Base-by-base conservation (phyloP, 164 flowering plant species). In the Aristolochia fimbriata region DNA sequence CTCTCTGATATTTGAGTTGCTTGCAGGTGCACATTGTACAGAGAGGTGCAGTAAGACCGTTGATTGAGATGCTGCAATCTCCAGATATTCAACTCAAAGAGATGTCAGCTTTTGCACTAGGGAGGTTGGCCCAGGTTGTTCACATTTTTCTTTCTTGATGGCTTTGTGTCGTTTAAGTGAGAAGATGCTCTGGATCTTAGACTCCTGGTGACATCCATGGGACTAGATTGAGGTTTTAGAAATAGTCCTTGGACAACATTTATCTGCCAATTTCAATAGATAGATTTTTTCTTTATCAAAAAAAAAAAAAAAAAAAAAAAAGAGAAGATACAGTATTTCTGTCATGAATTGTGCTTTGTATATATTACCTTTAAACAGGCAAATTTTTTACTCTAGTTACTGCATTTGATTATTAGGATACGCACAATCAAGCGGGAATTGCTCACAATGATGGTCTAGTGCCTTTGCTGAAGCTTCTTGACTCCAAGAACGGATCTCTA, bases 71-170 rank as follows among this genome's bases (percentile, higher is more conserved):
- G 99, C 96, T 94, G 65, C 89, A 94, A 52, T 88, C 97, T 22
- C 65, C 76, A 14, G 99, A 94, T 76, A 64, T 84, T 43, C 99
- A 94, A 51, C 78, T 94, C 49, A 81, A 77, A 61, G 97, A 94
- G 74, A 91, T 94, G 97, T 80, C 99, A 27, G 99, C 99, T 57
- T 94, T 94, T 82, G 97, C 99, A 23, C 71, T 94, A 60, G 99
- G 99, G 74, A 80, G 99, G 63, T 69, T 94, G 83, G 99, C 99
- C 19, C 97, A 94, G 96, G 99, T 94, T 59, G 62, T 25, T 55
- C 43, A 37, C 43, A 17, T 58, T 65, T 3, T 27, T 51, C 1
- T 23, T 21, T 21, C 24, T 51, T 19, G 19, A 14, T 51, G 10
- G 21, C 25, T 21, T 6, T 51, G 15, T 31, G 37, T 3, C 7